phyloP scores from a whole-genome alignment of 2,329 filamentous ascomycete genomes.

The Sordariomycetes sp. region DNA sequence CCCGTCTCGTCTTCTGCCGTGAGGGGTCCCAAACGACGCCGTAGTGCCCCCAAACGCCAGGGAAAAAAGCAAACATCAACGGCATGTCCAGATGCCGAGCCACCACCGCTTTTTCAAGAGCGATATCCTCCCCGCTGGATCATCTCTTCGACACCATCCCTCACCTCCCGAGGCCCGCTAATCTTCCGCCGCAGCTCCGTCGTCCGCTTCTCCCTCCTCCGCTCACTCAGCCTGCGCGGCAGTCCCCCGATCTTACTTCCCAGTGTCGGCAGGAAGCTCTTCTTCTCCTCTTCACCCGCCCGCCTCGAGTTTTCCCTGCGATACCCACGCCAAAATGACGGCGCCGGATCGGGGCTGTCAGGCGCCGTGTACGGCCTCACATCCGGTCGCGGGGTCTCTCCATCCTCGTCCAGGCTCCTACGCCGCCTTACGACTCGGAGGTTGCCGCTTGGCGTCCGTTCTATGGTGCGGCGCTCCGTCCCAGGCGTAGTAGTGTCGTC shows the following conservation, averaged over 20 bases:
- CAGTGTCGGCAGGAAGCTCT: conserved; percentile 19
- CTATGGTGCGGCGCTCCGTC: conserved; percentile 46
- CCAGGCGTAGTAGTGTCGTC: conserved; percentile 19
- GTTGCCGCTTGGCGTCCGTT: conserved; percentile 48
- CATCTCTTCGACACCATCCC: conserved; percentile 48
- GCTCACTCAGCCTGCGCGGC: conserved; percentile 45
- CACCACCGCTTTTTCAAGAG: neutral
- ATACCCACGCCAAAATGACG: conserved; percentile 3
- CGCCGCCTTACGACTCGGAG: conserved; percentile 46
- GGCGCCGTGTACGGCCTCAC: conserved; percentile 22
- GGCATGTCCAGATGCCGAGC: conserved; percentile 8
- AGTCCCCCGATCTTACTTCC: conserved; percentile 41
- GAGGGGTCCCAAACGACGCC: neutral
- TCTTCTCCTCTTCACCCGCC: conserved; percentile 9
- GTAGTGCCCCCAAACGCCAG: too few species aligned
- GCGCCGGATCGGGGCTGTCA: neutral
- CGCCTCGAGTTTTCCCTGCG: neutral
- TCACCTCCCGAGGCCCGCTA: conserved; percentile 45
- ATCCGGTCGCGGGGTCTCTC: conserved; percentile 8
- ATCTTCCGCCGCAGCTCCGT: conserved; percentile 50
- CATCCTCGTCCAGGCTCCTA: conserved; percentile 32
- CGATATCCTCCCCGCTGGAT: conserved; percentile 31
- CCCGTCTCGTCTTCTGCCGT: neutral
- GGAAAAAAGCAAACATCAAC: neutral
- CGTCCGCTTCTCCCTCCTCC: conserved; percentile 45